Evolutionary conservation across 108 stramenopile species (phyloP), one percentile per base, ranked within the genome.

Genomic region (Parietichytrium sp.): DNA sequence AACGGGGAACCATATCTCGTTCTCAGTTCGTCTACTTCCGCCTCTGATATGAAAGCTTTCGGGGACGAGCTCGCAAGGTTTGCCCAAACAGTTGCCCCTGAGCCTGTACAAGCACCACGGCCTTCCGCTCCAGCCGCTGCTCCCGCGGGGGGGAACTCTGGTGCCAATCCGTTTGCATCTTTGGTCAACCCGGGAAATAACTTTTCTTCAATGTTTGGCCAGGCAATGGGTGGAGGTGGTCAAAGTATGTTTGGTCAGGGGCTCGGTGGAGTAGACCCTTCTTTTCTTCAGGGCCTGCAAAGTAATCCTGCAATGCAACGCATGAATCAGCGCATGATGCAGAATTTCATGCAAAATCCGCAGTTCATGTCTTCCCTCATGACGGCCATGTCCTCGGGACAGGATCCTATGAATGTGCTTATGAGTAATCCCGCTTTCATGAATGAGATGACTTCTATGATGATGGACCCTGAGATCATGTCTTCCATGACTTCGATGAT

Each of bases 351-450:
- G 61, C 61, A 72, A 25, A 42, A 72, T 20, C 61, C 61, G 8
- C 38, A 36, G 2, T 42, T 72, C 15, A 72, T 72, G 61, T 45
- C 10, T 7, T 36, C 33, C 15, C 7, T 72, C 15, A 20, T 6
- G 33, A 33, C 36, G 3, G 61, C 61, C 38, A 72, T 72, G 61
- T 72, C 61, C 8, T 72, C 61, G 33, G 61, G 61, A 45, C 61
- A 72, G 20, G 61, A 72, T 25, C 61, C 61, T 6, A 72, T 72
- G 61, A 72, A 13, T n/a, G 42, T 38, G 20, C 36, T 72, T 33
- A 38, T 38, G 61, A 45, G 38, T 13, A 72, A 72, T 25, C 61
- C 61, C 10, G 20, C 38, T 16, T 25, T 72, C 38, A 72, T 72
- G 61, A 23, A 72, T 33, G 23, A 33, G 6, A 45, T 72, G 61